These are phyloP conservation scores for Corymbia calophylla DNA, from an alignment of 441 rosid genomes.

Conservation along the genomic window DNA sequence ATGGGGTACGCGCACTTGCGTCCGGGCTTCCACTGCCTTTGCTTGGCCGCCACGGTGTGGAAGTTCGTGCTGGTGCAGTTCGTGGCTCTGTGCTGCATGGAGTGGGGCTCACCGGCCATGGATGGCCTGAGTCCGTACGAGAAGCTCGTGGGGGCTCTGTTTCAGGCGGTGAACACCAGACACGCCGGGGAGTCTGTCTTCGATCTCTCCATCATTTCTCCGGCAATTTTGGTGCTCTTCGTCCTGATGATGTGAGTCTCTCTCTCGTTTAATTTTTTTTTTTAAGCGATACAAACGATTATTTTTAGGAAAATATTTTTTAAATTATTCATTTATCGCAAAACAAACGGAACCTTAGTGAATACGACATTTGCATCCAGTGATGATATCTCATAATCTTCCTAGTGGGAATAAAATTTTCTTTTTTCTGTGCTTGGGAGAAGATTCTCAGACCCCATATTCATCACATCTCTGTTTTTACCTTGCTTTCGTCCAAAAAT, in stretches of 20 bases:
- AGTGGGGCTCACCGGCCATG: constrained; percentile 4
- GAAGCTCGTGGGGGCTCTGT: constrained; percentile 19
- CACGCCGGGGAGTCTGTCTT: constrained; percentile 34
- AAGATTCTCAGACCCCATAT: background rate
- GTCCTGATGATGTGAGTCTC: constrained; percentile 43
- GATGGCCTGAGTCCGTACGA: constrained; percentile 29
- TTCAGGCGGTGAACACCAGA: constrained; percentile 26
- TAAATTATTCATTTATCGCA: too few species aligned
- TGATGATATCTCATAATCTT: background rate
- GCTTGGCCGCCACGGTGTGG: constrained; percentile 25
- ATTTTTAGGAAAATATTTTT: too few species aligned
- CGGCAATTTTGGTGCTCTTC: constrained; percentile 31
- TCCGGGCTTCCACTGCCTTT: constrained; percentile 10
- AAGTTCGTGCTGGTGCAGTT: constrained; percentile 7
- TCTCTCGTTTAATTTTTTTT: background rate
- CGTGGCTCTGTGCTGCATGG: background rate
- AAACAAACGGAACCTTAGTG: background rate
- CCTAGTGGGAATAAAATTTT: background rate
- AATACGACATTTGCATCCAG: background rate
- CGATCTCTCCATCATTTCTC: constrained; percentile 29
- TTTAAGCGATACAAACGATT: too few species aligned
- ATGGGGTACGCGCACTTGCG: constrained; percentile 37
- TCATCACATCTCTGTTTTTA: background rate
- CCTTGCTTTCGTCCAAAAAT: background rate
- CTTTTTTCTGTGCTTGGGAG: background rate